Evolutionary conservation across 1,284 basidiomycete species (phyloP).

Genomic region (Ustilago sp.): DNA sequence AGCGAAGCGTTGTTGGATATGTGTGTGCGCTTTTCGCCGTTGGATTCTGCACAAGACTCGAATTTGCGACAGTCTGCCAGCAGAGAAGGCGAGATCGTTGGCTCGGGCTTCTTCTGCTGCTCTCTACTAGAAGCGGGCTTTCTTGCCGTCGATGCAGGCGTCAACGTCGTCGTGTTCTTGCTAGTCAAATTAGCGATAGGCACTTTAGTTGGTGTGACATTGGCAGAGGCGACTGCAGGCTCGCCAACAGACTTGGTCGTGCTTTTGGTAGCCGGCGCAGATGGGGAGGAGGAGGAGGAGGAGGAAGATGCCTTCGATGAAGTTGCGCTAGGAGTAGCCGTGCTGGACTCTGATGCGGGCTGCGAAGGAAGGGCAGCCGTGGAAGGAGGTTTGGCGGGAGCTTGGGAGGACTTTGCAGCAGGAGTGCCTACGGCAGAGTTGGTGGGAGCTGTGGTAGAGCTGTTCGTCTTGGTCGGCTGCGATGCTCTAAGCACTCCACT

Average conservation of each 20-base stretch:
- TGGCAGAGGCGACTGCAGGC: neutral
- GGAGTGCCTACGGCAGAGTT: neutral
- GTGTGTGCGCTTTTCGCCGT: slow-evolving; percentile 6
- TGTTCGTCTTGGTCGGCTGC: neutral
- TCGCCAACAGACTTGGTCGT: neutral
- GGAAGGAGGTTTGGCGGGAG: neutral
- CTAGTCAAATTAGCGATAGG: neutral
- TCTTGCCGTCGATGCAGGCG: neutral
- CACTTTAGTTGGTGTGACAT: neutral
- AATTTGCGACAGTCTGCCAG: slow-evolving; percentile 24
- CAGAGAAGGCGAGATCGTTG: neutral
- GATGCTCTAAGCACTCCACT: slow-evolving; percentile 1
- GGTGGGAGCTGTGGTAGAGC: neutral
- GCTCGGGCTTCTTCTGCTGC: slow-evolving; percentile 18
- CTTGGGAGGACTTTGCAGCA: neutral
- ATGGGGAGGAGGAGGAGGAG: neutral
- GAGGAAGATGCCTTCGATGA: neutral
- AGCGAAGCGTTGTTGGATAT: slow-evolving; percentile 10
- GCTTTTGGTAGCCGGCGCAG: neutral
- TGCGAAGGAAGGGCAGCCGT: neutral
- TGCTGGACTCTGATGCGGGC: neutral
- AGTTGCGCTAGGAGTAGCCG: neutral
- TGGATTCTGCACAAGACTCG: slow-evolving; percentile 13
- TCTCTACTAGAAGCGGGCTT: neutral
- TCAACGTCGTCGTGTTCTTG: neutral